A percentile compares a stretch with the other conserved stretches of the same genome.
Conservation (phyloP, 371 early-diverging fungal species). For the Saksenaea vasiformis region DNA sequence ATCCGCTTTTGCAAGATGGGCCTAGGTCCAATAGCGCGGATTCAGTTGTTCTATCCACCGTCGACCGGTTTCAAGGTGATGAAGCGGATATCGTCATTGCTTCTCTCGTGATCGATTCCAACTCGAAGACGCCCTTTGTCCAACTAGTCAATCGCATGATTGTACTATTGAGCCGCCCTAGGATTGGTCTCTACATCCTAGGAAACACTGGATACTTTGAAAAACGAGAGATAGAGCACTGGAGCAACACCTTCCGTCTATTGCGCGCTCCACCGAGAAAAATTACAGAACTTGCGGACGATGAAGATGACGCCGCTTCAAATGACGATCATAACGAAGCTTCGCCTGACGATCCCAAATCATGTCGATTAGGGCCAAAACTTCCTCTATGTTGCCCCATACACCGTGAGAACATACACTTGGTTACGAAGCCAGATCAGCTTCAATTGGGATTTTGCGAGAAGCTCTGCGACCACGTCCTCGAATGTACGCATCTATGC, state of each 20-base stretch:
- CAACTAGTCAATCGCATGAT: slow-evolving; percentile 1
- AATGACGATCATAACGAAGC: not conserved
- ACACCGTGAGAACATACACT: not conserved
- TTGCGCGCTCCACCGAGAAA: not conserved
- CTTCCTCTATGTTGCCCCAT: not conserved
- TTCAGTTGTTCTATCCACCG: not conserved
- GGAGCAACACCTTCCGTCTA: not conserved
- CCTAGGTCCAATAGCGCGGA: not conserved
- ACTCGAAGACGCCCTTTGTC: not conserved
- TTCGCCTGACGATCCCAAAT: not conserved
- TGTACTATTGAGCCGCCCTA: not conserved
- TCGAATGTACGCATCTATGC: not conserved
- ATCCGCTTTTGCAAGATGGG: not conserved
- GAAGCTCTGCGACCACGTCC: not conserved
- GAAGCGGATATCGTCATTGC: not conserved
- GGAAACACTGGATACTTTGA: not conserved
- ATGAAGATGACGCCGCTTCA: not conserved
- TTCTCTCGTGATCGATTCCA: not conserved
- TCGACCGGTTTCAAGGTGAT: not conserved
- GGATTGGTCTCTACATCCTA: not conserved
- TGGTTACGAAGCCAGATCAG: not conserved
- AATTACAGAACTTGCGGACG: not conserved
- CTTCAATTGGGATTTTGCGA: not conserved
- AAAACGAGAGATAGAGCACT: not conserved
- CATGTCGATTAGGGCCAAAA: not conserved